These are phyloP conservation scores for Penicillium sp. DNA, from an alignment of 2,329 filamentous ascomycete species.

Conservation along the genomic window DNA sequence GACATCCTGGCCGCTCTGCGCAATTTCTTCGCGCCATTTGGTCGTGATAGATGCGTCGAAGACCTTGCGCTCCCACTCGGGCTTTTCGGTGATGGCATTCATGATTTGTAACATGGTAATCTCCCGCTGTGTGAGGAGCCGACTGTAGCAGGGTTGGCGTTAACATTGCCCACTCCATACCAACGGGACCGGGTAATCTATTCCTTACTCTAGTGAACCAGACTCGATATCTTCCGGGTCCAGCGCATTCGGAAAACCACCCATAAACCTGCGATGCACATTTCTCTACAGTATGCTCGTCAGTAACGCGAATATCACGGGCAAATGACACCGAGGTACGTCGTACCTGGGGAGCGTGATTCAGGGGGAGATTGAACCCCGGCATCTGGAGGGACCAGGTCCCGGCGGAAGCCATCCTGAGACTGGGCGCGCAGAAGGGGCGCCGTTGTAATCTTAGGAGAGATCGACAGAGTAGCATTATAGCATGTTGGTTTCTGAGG, in stretches of 20 bases:
- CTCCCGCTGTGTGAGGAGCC: constrained; percentile 25
- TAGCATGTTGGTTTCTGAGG: background rate
- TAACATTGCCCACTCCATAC: background rate
- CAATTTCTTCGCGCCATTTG: constrained; percentile 38
- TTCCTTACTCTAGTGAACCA: background rate
- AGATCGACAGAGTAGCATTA: background rate
- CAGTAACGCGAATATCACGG: background rate
- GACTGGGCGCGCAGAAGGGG: background rate
- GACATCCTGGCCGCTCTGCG: constrained; percentile 26
- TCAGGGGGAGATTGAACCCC: background rate
- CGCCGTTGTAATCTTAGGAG: background rate
- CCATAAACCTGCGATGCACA: background rate
- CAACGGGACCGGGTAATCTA: background rate
- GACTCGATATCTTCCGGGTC: background rate
- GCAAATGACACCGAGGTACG: no score
- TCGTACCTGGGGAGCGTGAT: background rate
- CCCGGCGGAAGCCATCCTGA: background rate
- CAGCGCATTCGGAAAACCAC: background rate
- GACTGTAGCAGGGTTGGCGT: background rate
- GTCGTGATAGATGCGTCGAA: constrained; percentile 37
- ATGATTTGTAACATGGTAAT: constrained; percentile 46
- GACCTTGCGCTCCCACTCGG: constrained; percentile 43
- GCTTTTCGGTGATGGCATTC: constrained; percentile 48
- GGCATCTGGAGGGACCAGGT: background rate
- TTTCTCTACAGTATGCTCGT: background rate